phyloP scores from a whole-genome alignment of 495 filamentous ascomycete species.

The Neurospora sp. region DNA sequence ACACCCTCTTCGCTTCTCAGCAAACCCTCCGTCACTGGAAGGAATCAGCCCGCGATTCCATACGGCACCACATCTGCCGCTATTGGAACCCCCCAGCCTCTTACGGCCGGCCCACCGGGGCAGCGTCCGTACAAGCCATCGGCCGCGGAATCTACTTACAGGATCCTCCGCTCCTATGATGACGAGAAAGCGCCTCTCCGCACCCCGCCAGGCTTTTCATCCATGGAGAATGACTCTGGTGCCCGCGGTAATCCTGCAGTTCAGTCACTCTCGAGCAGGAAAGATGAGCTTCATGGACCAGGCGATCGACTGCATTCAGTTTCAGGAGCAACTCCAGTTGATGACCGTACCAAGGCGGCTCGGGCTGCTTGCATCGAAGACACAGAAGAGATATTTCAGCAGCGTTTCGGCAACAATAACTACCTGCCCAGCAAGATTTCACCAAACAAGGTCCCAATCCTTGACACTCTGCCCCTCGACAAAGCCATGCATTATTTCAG shows the following conservation, averaged over 20 bases:
- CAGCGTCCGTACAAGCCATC: conserved; percentile 28
- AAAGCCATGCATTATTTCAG: conserved; percentile 10
- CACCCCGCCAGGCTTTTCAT: not conserved
- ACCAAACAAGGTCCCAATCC: conserved; percentile 5
- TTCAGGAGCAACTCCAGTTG: not conserved
- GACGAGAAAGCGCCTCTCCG: not conserved
- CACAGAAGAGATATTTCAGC: not conserved
- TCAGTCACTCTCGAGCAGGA: not conserved
- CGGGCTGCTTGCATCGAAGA: not conserved
- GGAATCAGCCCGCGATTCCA: conserved; percentile 1
- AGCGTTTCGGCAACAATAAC: not conserved
- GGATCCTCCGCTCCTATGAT: not conserved
- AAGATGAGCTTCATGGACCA: not conserved
- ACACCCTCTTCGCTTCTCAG: conserved; percentile 5
- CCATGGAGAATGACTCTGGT: not conserved
- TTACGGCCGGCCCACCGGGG: conserved; percentile 40
- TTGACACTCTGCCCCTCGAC: conserved; percentile 16
- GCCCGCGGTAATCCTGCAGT: not conserved
- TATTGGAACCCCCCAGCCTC: conserved; percentile 30
- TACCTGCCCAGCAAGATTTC: not conserved
- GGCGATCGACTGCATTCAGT: not conserved
- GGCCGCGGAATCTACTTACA: conserved; percentile 16
- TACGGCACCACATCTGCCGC: conserved; percentile 11
- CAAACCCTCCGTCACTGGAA: not conserved
- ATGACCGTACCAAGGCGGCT: not conserved